phyloP scores from a whole-genome alignment of 805 yeast species.

The Metschnikowia lochheadii region DNA sequence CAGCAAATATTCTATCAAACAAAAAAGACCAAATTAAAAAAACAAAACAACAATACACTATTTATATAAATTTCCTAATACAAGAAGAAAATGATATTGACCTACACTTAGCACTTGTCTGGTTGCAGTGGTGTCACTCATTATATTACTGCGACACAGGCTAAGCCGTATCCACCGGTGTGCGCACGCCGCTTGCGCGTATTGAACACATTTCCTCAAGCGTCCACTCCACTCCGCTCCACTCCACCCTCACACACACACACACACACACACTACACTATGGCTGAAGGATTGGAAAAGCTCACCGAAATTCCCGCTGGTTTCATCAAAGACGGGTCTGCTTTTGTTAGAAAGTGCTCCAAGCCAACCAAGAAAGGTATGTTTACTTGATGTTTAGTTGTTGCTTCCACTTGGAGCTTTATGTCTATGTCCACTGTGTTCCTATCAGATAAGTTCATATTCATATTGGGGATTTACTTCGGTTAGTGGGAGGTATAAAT shows the following conservation, averaged over 20 bases:
- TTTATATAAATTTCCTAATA: no score
- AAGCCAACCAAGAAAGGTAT: constrained; percentile 81
- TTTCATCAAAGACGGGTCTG: constrained; percentile 85
- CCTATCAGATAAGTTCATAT: no score
- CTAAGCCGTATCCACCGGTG: background rate
- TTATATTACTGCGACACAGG: no score
- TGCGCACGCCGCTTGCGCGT: constrained; percentile 9
- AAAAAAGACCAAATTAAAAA: no score
- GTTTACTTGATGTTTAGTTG: constrained; percentile 19
- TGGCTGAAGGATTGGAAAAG: constrained; percentile 68
- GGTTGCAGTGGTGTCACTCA: no score
- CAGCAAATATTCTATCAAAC: no score
- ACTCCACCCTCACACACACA: background rate
- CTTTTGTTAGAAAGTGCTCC: constrained; percentile 85
- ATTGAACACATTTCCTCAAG: constrained; percentile 10
- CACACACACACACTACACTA: constrained; percentile 12
- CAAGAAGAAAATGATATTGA: no score
- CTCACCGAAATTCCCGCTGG: constrained; percentile 84
- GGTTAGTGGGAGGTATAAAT: no score
- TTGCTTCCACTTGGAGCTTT: background rate
- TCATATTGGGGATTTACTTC: no score
- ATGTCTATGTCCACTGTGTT: no score
- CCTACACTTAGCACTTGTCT: no score
- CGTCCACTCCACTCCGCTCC: background rate
- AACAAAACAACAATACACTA: no score